These are phyloP conservation scores for Dothidotthia symphoricarpi DNA, from an alignment of 2,329 filamentous ascomycete genomes.

Conservation along the genomic window DNA sequence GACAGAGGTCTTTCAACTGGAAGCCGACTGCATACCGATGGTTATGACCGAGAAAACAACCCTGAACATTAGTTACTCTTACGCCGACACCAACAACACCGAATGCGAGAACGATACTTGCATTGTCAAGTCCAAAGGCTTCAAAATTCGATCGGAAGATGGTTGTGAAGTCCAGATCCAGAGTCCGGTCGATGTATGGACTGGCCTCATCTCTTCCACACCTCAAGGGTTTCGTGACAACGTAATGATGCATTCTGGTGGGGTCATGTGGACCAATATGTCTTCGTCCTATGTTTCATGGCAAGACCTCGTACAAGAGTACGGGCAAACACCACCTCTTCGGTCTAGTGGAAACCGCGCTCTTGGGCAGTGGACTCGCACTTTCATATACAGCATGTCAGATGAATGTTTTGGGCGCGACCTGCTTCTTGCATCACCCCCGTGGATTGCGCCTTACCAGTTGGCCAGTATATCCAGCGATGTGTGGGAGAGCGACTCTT, in stretches of 20 bases:
- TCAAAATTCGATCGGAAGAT: slow-evolving; percentile 1
- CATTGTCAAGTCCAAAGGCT: neutral
- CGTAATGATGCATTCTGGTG: no score
- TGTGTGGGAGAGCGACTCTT: no score
- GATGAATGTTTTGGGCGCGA: neutral
- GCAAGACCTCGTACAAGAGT: neutral
- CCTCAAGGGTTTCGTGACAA: no score
- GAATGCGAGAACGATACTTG: neutral
- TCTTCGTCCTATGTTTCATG: slow-evolving; percentile 2
- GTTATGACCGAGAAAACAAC: neutral
- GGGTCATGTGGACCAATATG: slow-evolving; percentile 3
- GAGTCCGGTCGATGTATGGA: neutral
- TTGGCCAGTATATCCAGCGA: no score
- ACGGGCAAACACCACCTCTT: neutral
- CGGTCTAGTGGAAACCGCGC: neutral
- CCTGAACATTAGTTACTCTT: neutral
- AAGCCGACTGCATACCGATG: slow-evolving; percentile 3
- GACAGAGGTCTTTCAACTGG: slow-evolving; percentile 4
- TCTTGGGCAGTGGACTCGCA: neutral
- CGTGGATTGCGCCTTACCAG: slow-evolving; percentile 8
- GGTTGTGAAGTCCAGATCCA: slow-evolving; percentile 4
- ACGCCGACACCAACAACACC: no score
- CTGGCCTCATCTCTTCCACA: no score
- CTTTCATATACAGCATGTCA: slow-evolving; percentile 1
- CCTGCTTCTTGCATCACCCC: slow-evolving; percentile 2